Evolutionary conservation across 306 rosid genomes (phyloP), one percentile per base, ranked within the genome.

Genomic region (Chamaecrista fasciculata): DNA sequence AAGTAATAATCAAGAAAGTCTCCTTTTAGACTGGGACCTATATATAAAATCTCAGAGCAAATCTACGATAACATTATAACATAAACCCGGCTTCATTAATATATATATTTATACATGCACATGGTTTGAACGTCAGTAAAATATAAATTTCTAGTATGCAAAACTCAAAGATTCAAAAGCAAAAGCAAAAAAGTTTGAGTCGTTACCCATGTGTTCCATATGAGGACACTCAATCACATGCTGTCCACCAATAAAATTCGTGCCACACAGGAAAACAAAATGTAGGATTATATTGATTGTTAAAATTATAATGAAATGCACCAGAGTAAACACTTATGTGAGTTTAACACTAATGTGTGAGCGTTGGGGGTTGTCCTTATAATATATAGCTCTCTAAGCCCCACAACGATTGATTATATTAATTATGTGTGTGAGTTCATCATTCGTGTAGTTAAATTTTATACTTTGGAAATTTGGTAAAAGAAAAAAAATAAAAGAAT

Each of bases 41-140:
- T 39, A 58, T 43, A 44, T 4, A 0, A 44, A 44, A 19, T 2
- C 1, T 2, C 48, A 31, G 66, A 71, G 46, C 47, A 82, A 82
- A 78, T 39, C 44, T 78, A 63, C n/a, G n/a, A n/a, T 61, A 70
- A 70, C 50, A 74, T 56, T 66, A 66, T 51, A 49, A n/a, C n/a
- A n/a, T n/a, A 11, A 51, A 20, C 19, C 39, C 37, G 48, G 11
- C 15, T 39, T 39, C 36, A 33, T 33, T n/a, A n/a, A 28, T 28
- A 28, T 36, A 7, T 36, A 8, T 6, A 1, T 39, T 10, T 10
- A 39, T 39, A 11, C 11, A 11, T n/a, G 16, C 19, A 8, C 43
- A 11, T 44, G 69, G 60, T 64, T 78, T 70, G 40, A 63, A 63
- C 34, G 40, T 75, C 58, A 66, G 6, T 43, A n/a, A 44, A 70